Evolutionary conservation across 1,284 basidiomycete genomes (phyloP).

Genomic region (Amylostereum chailletii): DNA sequence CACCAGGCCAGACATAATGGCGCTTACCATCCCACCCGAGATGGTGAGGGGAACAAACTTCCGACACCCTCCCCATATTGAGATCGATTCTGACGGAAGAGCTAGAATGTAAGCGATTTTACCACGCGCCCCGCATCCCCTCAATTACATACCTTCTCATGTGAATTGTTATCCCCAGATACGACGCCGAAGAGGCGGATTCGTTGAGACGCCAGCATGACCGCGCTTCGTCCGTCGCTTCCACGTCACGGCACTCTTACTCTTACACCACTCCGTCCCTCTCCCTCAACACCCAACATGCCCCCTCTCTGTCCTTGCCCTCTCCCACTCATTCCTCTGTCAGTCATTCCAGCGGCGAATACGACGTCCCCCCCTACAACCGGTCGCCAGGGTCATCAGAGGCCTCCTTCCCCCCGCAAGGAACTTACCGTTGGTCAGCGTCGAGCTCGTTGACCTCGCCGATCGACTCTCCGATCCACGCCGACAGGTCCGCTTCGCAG

Average conservation of each 20-base stretch:
- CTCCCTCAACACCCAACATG: no score
- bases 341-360: no score
- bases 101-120: conserved; percentile 43
- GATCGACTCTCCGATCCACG: no score
- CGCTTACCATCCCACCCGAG: conserved; percentile 55
- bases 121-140: conserved; percentile 6
- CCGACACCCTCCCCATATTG: conserved; percentile 62
- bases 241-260: not conserved
- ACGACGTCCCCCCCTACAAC: no score
- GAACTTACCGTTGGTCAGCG: no score
- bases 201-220: conserved; percentile 10
- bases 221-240: conserved; percentile 5
- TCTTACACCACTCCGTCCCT: no score
- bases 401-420: no score
- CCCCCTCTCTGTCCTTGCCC: no score
- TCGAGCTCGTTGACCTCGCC: no score
- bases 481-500: no score
- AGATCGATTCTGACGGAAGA: conserved; percentile 52
- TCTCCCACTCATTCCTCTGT: no score
- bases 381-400: no score
- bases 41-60: conserved; percentile 66
- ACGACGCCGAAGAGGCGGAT: conserved; percentile 15
- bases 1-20: conserved; percentile 54
- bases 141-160: conserved; percentile 1
- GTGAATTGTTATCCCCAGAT: conserved; percentile 7